Base-by-base conservation (phyloP, 768 basidiomycete species). In the Lactarius deliciosus region DNA sequence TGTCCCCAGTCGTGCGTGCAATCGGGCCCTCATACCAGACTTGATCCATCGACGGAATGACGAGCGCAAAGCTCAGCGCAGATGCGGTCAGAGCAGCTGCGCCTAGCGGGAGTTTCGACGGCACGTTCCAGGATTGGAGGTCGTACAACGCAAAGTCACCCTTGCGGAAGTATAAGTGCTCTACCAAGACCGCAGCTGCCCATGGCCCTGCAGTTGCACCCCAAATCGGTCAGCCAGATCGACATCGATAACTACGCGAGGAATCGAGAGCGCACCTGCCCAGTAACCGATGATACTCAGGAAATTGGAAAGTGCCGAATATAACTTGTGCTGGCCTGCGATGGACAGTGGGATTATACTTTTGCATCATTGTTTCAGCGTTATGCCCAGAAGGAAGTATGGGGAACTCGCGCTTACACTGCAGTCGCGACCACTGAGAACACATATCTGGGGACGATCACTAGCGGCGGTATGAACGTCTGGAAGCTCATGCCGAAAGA, bases 401-500 rank as follows among this genome's bases (percentile, higher is more conserved):
- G 22, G 22, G 30, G 15, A 8, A 15, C 69, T 40, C 8, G 34
- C 16, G 81, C 85, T 63, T 61, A 90, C 88, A 90, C 85, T 3
- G 83, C 87, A 13, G 83, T 87, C 7, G 86, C 86, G 57, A 91
- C 69, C 15, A 91, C 70, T 6, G 85, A 82, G 73, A 93, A 87
- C 13, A 91, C 76, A 74, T 88, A 92, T 72, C 90, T 81, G 1
- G 90, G 91, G 8, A 91, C 80, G 65, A 73, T 76, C 13, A 81
- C 78, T 40, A 87, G 79, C 50, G 77, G 79, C 0, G 91, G 90
- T 5, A 89, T 74, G 71, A 88, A 81, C 1, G 89, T 81, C 73
- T 94, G 92, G 69, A 91, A 79, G 73, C 85, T 88, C 65, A 94
- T 81, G 69, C 86, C 85, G 64, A 89, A 83, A 54, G 89, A 91